These are phyloP conservation scores for Agrostemma githago DNA, from an alignment of 148 eudicot species.

Conservation along the genomic window DNA sequence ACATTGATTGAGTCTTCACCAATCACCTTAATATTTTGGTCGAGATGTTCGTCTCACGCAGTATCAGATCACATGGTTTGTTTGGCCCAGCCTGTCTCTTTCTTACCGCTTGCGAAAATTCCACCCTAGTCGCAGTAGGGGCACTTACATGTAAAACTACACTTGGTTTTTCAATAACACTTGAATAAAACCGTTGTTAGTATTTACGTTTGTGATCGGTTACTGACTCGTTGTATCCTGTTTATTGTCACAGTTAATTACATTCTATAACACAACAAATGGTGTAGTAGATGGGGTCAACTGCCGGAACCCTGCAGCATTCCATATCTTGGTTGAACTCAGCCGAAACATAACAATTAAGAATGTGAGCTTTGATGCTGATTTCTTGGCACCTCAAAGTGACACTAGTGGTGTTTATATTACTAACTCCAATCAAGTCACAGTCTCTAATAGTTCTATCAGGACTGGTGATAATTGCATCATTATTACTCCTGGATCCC, in stretches of 20 bases:
- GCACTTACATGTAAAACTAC: too few species aligned
- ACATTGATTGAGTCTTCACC: too few species aligned
- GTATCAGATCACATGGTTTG: too few species aligned
- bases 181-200: too few species aligned
- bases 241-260: conserved; percentile 33
- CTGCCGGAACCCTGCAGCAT: conserved; percentile 38
- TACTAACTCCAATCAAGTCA: conserved; percentile 29
- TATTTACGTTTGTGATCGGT: too few species aligned
- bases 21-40: too few species aligned
- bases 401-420: conserved; percentile 50
- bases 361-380: conserved; percentile 39
- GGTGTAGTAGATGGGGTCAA: conserved; percentile 27
- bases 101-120: too few species aligned
- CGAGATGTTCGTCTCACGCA: too few species aligned
- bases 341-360: conserved; percentile 27
- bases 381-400: conserved; percentile 40
- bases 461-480: conserved; percentile 60
- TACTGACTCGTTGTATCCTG: not conserved
- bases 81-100: too few species aligned
- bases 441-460: conserved; percentile 27
- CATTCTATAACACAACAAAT: conserved; percentile 21
- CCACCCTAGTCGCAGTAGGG: too few species aligned
- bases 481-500: conserved; percentile 46
- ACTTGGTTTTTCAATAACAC: too few species aligned
- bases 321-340: conserved; percentile 34